phyloP scores from a whole-genome alignment of 1,139 yeast genomes.

The Hansenula anomala region DNA sequence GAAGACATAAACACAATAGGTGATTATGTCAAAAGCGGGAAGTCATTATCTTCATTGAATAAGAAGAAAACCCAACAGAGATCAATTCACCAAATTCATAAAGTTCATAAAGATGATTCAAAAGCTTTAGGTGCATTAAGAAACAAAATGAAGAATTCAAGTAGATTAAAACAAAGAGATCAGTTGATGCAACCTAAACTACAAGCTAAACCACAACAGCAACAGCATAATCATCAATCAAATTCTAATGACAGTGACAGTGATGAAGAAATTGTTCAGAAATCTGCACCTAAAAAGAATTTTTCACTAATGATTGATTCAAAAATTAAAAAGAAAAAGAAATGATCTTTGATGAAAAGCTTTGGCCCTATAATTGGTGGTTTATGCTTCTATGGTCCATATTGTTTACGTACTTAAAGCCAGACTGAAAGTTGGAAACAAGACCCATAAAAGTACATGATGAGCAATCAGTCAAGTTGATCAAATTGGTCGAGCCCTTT shows the following conservation, averaged over 20 bases:
- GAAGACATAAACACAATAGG: slow-evolving; percentile 16
- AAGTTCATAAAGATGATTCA: slow-evolving; percentile 8
- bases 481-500: no score
- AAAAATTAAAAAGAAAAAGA: slow-evolving; percentile 11
- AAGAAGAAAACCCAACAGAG: slow-evolving; percentile 13
- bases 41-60: slow-evolving; percentile 2
- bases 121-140: slow-evolving; percentile 18
- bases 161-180: slow-evolving; percentile 3
- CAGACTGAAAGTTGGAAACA: no score
- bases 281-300: slow-evolving; percentile 17
- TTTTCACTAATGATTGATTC: slow-evolving; percentile 18
- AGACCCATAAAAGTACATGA: no score
- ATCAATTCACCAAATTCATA: slow-evolving; percentile 9
- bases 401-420: no score
- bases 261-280: slow-evolving; percentile 15
- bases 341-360: no score
- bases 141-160: slow-evolving; percentile 17
- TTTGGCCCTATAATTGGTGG: no score
- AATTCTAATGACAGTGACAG: slow-evolving; percentile 11
- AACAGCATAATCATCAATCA: no score
- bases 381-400: no score
- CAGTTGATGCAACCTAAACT: no score
- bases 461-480: no score
- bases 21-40: slow-evolving; percentile 20
- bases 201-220: no score